phyloP scores from a whole-genome alignment of 2,329 filamentous ascomycete species.

The Colletotrichum aenigma region DNA sequence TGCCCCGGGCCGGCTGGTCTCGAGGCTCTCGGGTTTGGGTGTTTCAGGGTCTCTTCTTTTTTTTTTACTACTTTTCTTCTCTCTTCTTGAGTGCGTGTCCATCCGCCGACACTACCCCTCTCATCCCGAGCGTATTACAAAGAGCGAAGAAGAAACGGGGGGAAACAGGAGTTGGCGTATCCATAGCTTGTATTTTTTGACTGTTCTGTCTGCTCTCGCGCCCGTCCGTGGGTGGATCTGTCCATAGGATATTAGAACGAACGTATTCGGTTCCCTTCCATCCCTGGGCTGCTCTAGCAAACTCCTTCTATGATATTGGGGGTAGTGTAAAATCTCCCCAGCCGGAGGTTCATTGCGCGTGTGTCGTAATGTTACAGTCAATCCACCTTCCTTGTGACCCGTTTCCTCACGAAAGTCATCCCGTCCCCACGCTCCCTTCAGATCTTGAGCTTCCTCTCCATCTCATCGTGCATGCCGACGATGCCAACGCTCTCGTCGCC shows the following conservation, averaged over 20 bases:
- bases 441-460: slow-evolving; percentile 91
- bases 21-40: slow-evolving; percentile 7
- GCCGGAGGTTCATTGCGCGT: slow-evolving; percentile 5
- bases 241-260: slow-evolving; percentile 22
- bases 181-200: slow-evolving; percentile 25
- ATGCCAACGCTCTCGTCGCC: slow-evolving; percentile 76
- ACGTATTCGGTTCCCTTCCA: slow-evolving; percentile 3
- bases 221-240: slow-evolving; percentile 17
- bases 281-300: background rate
- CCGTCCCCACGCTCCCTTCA: slow-evolving; percentile 31
- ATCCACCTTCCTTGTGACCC: background rate
- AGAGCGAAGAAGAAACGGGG: slow-evolving; percentile 24
- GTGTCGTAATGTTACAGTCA: slow-evolving; percentile 8
- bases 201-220: slow-evolving; percentile 18
- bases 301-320: background rate
- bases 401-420: background rate
- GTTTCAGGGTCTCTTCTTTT: slow-evolving; percentile 17
- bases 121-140: slow-evolving; percentile 21
- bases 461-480: slow-evolving; percentile 85
- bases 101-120: background rate
- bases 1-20: slow-evolving; percentile 13
- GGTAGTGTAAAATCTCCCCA: background rate
- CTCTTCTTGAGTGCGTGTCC: background rate
- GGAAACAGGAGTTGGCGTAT: slow-evolving; percentile 29
- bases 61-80: slow-evolving; percentile 24